These are phyloP conservation scores for Polygonum aviculare DNA, from an alignment of 148 eudicot species.

Conservation along the genomic window DNA sequence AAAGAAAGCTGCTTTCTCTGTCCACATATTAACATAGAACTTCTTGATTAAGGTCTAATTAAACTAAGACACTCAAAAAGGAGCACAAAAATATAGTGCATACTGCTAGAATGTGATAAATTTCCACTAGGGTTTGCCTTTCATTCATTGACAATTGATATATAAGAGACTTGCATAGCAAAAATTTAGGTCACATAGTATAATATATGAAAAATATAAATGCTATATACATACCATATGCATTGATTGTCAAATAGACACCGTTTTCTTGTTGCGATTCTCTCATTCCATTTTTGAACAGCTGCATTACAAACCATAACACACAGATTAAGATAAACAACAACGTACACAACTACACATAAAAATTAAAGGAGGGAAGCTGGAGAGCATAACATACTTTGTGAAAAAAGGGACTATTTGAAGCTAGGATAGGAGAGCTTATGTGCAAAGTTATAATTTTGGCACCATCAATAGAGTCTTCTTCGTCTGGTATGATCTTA, in stretches of 20 bases:
- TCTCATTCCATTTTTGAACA: constrained; percentile 88
- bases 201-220: too few relatives aligned
- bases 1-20: constrained; percentile 39
- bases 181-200: too few relatives aligned
- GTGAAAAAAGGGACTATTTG: constrained; percentile 87
- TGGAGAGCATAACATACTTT: constrained; percentile 31
- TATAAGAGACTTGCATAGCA: too few relatives aligned
- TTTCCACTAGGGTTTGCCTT: too few relatives aligned
- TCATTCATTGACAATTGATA: too few relatives aligned
- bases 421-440: constrained; percentile 92
- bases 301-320: constrained; percentile 30
- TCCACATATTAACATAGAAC: neutral
- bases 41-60: too few relatives aligned
- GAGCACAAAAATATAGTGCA: neutral
- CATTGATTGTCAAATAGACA: constrained; percentile 35
- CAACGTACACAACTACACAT: too few relatives aligned
- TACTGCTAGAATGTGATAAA: too few relatives aligned
- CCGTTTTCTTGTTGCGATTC: constrained; percentile 77
- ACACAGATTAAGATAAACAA: too few relatives aligned
- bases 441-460: constrained; percentile 72
- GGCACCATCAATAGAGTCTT: constrained; percentile 13
- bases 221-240: neutral
- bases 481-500: neutral
- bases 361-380: neutral
- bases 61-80: too few relatives aligned